phyloP scores from a whole-genome alignment of 2,329 filamentous ascomycete genomes.

The Cyphellophora attinorum region DNA sequence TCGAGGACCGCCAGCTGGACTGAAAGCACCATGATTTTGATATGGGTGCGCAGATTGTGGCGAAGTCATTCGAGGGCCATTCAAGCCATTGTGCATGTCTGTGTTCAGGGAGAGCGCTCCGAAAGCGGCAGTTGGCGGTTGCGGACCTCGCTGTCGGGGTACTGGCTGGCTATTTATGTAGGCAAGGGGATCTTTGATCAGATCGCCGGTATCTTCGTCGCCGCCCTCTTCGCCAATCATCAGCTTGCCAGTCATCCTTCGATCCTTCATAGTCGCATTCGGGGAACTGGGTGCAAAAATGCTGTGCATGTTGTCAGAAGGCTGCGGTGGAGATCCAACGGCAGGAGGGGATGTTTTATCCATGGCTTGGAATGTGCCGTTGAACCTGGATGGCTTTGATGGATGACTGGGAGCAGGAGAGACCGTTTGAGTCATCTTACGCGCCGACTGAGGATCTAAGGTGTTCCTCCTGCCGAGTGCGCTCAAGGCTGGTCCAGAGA shows the following conservation, averaged over 20 bases:
- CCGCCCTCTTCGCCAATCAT: constrained; percentile 52
- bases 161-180: constrained; percentile 61
- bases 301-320: constrained; percentile 43
- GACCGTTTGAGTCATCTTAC: constrained; percentile 19
- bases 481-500: constrained; percentile 30
- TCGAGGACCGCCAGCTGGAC: constrained; percentile 42
- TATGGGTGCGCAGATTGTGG: constrained; percentile 41
- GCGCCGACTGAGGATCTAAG: constrained; percentile 40
- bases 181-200: constrained; percentile 54
- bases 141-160: constrained; percentile 39
- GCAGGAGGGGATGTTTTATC: constrained; percentile 45
- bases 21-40: constrained; percentile 45
- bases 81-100: constrained; percentile 30
- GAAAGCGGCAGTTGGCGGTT: constrained; percentile 60
- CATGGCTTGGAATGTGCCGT: constrained; percentile 50
- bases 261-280: constrained; percentile 40
- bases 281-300: constrained; percentile 55
- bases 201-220: constrained; percentile 53
- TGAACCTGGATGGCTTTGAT: constrained; percentile 50
- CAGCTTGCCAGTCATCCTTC: constrained; percentile 49
- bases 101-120: constrained; percentile 63
- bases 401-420: constrained; percentile 27
- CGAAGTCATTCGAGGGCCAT: constrained; percentile 36
- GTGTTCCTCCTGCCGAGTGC: constrained; percentile 37
- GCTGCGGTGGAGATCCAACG: constrained; percentile 35